Conservation (phyloP, 306 rosid species). For the Inga oerstediana region DNA sequence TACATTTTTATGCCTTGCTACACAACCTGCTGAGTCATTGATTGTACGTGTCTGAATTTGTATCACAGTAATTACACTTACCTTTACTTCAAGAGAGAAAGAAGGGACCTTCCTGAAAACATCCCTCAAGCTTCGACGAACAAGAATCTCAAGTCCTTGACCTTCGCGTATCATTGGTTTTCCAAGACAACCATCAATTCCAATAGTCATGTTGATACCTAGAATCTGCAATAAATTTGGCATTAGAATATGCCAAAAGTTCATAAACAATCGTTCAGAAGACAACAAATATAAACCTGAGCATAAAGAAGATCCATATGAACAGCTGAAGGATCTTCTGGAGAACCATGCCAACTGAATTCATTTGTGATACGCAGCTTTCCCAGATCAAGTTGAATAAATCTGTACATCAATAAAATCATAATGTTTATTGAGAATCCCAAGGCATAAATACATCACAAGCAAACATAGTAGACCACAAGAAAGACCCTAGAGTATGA, state of each 20-base stretch:
- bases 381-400: slow-evolving; percentile 97
- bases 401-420: slow-evolving; percentile 54
- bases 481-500: not conserved
- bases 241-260: slow-evolving; percentile 36
- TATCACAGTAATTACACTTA: slow-evolving; percentile 27
- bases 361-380: slow-evolving; percentile 78
- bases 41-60: not conserved
- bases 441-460: slow-evolving; percentile 11
- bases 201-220: slow-evolving; percentile 94
- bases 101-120: slow-evolving; percentile 93
- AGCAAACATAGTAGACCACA: not conserved
- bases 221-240: slow-evolving; percentile 61
- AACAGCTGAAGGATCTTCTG: slow-evolving; percentile 90
- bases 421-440: not conserved
- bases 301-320: slow-evolving; percentile 90
- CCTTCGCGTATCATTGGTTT: slow-evolving; percentile 93
- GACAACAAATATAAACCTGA: slow-evolving; percentile 59
- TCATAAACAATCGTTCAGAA: not conserved
- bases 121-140: slow-evolving; percentile 96
- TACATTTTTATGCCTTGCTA: not conserved
- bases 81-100: slow-evolving; percentile 92
- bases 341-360: slow-evolving; percentile 91
- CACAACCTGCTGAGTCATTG: not conserved
- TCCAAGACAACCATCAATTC: slow-evolving; percentile 77
- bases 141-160: slow-evolving; percentile 83